These are phyloP conservation scores for Sugiyamaella sp. DNA, from an alignment of 1,139 yeast genomes.

Conservation along the genomic window DNA sequence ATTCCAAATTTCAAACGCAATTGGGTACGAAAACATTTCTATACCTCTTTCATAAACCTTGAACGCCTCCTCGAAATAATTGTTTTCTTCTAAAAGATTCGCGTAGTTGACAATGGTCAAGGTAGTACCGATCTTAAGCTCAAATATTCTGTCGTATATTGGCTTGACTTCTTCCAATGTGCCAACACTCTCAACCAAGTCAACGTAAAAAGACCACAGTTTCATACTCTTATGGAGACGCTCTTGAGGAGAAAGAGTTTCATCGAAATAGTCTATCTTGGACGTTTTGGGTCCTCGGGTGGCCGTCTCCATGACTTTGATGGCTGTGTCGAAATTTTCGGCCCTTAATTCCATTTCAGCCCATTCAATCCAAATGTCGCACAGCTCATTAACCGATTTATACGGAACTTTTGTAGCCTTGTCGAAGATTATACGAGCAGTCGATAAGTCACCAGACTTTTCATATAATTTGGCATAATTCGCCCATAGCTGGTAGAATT, in stretches of 20 bases:
- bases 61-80: conserved; percentile 56
- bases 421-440: conserved; percentile 65
- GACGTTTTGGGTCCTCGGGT: conserved; percentile 49
- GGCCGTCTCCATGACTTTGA: conserved; percentile 56
- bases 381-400: conserved; percentile 62
- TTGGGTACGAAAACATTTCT: conserved; percentile 60
- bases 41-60: conserved; percentile 70
- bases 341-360: conserved; percentile 61
- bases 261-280: conserved; percentile 47
- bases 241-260: conserved; percentile 56
- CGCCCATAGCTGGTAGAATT: conserved; percentile 60
- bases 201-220: conserved; percentile 77
- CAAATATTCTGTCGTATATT: conserved; percentile 64
- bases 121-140: conserved; percentile 70
- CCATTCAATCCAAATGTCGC: conserved; percentile 73
- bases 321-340: conserved; percentile 56
- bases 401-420: conserved; percentile 76
- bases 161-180: conserved; percentile 47
- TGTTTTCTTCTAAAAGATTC: conserved; percentile 55
- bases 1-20: conserved; percentile 74
- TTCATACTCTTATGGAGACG: conserved; percentile 62
- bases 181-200: conserved; percentile 65
- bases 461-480: conserved; percentile 70
- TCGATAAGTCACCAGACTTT: conserved; percentile 46
- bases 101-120: conserved; percentile 68